Evolutionary conservation across 1,284 basidiomycete species (phyloP).

Genomic region (Fistulinella staudtii): DNA sequence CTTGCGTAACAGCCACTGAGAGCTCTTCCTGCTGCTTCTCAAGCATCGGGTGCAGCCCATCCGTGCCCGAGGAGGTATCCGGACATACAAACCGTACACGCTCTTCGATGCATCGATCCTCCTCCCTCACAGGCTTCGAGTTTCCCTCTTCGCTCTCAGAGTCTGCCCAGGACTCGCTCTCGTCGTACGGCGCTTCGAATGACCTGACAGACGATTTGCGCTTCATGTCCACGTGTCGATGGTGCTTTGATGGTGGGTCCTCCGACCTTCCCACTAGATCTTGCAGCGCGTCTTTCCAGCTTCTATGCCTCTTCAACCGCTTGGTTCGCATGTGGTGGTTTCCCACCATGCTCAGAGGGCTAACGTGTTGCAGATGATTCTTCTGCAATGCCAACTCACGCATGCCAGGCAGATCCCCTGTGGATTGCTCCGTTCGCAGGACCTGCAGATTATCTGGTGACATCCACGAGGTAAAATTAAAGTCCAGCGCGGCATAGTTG

Average conservation of each 20-base stretch:
- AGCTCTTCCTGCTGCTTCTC: conserved; percentile 48
- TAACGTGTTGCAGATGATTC: conserved; percentile 83
- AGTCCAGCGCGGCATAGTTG: conserved; percentile 82
- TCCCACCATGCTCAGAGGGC: conserved; percentile 83
- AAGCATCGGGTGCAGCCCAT: conserved; percentile 32
- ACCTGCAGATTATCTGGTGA: conserved; percentile 81
- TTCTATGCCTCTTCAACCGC: conserved; percentile 45
- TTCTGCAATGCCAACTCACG: conserved; percentile 69
- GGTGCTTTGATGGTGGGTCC: conserved; percentile 9
- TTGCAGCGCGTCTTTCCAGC: conserved; percentile 56
- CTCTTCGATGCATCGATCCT: conserved; percentile 59
- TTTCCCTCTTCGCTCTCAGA: conserved; percentile 51
- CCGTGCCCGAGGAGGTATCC: conserved; percentile 18
- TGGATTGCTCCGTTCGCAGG: conserved; percentile 78
- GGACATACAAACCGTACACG: conserved; percentile 55
- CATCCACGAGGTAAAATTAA: conserved; percentile 99
- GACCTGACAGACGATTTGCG: conserved; percentile 31
- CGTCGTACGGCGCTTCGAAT: conserved; percentile 27
- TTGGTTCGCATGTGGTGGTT: conserved; percentile 49
- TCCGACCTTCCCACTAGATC: conserved; percentile 39
- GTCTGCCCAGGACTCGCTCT: conserved; percentile 47
- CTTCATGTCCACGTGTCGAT: conserved; percentile 19
- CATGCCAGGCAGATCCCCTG: conserved; percentile 65
- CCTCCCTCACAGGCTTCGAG: conserved; percentile 45
- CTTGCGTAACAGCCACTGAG: conserved; percentile 47